These are phyloP conservation scores for Petrea volubilis DNA, from an alignment of 257 asterid genomes.

Conservation along the genomic window DNA sequence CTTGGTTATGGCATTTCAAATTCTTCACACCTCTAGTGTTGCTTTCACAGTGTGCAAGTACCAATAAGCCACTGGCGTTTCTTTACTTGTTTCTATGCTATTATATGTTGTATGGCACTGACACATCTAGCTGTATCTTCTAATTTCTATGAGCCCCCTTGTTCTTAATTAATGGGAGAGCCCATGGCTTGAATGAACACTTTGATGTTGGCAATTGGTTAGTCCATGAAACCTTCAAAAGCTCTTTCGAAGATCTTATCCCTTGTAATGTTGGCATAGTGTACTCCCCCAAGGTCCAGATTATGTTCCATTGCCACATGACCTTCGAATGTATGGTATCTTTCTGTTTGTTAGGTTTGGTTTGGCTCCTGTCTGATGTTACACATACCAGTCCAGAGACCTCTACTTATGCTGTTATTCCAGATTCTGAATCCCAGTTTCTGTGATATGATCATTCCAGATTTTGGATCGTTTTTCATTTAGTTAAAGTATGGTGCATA, in stretches of 20 bases:
- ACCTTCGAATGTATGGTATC: background rate
- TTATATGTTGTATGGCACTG: background rate
- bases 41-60: background rate
- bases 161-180: background rate
- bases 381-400: background rate
- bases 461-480: background rate
- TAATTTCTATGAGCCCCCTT: background rate
- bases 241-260: background rate
- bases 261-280: background rate
- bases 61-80: background rate
- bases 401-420: background rate
- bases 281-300: background rate
- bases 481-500: background rate
- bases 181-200: slow-evolving; percentile 6
- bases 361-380: background rate
- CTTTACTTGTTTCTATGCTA: background rate
- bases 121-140: slow-evolving; percentile 8
- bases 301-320: background rate
- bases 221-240: slow-evolving; percentile 2
- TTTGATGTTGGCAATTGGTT: background rate
- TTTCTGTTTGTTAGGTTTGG: background rate
- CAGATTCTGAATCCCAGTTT: background rate
- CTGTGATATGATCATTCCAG: background rate
- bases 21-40: background rate
- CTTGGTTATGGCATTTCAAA: slow-evolving; percentile 14